Conservation (phyloP, 495 filamentous ascomycete species). For the Aspergillus nidulans region DNA sequence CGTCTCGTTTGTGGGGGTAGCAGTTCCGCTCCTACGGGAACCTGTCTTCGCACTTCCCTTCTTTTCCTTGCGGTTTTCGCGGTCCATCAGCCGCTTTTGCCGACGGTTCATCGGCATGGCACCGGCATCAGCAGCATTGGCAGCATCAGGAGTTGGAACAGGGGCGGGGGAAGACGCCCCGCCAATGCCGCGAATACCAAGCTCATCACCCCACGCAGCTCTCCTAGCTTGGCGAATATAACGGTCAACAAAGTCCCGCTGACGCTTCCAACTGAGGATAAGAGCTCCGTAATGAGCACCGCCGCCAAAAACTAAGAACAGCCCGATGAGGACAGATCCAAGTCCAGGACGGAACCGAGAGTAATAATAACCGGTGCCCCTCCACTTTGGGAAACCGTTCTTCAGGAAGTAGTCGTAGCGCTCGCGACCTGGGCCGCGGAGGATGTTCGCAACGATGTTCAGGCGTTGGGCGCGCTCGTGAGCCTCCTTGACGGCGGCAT, state of each 20-base stretch:
- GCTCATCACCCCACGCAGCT: slow-evolving; percentile 82
- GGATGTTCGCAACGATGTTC: slow-evolving; percentile 75
- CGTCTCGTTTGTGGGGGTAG: slow-evolving; percentile 46
- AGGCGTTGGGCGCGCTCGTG: slow-evolving; percentile 76
- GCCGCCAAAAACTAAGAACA: slow-evolving; percentile 83
- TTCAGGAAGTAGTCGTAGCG: slow-evolving; percentile 94
- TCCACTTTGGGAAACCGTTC: slow-evolving; percentile 94
- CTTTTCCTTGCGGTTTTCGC: slow-evolving; percentile 67
- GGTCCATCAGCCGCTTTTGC: slow-evolving; percentile 82
- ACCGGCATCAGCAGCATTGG: slow-evolving; percentile 34
- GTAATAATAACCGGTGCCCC: slow-evolving; percentile 98
- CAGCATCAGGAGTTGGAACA: slow-evolving; percentile 33
- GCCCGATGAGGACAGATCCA: slow-evolving; percentile 72
- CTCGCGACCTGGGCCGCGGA: slow-evolving; percentile 71
- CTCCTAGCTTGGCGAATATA: slow-evolving; percentile 87
- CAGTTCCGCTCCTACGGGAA: slow-evolving; percentile 41
- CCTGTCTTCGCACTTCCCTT: slow-evolving; percentile 33
- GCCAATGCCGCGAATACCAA: slow-evolving; percentile 60
- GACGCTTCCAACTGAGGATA: slow-evolving; percentile 78
- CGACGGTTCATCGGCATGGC: slow-evolving; percentile 71
- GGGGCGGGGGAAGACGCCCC: slow-evolving; percentile 52
- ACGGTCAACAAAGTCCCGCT: slow-evolving; percentile 81
- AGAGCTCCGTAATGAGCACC: slow-evolving; percentile 79
- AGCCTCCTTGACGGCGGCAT: slow-evolving; percentile 70
- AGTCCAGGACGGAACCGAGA: slow-evolving; percentile 85